Base-by-base conservation (phyloP, 2,329 filamentous ascomycete species). In the Huntiella bhutanensis region DNA sequence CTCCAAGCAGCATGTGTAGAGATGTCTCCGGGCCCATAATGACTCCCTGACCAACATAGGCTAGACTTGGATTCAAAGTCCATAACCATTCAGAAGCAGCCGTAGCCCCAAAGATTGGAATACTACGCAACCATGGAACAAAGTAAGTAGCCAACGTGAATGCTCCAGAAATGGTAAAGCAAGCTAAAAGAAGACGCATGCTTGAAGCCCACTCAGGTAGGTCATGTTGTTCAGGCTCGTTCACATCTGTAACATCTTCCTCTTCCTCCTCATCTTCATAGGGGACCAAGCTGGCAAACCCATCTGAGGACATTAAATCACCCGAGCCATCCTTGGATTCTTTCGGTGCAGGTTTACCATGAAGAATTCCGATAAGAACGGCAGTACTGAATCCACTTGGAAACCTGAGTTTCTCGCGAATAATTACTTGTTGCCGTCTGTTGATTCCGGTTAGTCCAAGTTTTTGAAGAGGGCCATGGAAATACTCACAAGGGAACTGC, bases 1-100 rank as follows among this genome's bases (percentile, higher is more conserved):
- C 87, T 4, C 91, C 91, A 2, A 96, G 64, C 1, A 94, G 71
- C 91, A 98, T 98, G 55, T 96, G 88, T 45, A 93, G 70, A 3
- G 88, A 96, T 0, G 91, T 98, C 35, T 85, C 80, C 3, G 88
- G 83, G 0, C 91, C 91, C 91, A 98, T 98, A 56, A 98, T 96
- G 51, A 98, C 92, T 8, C 91, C 91, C 62, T 98, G 91, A 0
- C 91, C 91, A 19, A 96, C 77, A 59, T 98, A 98, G 2, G 91
- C 91, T n/a, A 93, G 80, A 40, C 86, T 95, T 0, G 91, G 91
- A 54, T 98, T 98, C 5, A 98, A 66, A 1, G 84, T 91, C 91
- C 91, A 98, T 1, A 95, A 71, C 88, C 88, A 98, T 2, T 75
- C 75, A 1, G 73, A 64, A 0, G 86, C 86, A 5, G 92, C 72